These are phyloP conservation scores for Fistulinella prunicolor DNA, from an alignment of 768 basidiomycete genomes.

Conservation along the genomic window DNA sequence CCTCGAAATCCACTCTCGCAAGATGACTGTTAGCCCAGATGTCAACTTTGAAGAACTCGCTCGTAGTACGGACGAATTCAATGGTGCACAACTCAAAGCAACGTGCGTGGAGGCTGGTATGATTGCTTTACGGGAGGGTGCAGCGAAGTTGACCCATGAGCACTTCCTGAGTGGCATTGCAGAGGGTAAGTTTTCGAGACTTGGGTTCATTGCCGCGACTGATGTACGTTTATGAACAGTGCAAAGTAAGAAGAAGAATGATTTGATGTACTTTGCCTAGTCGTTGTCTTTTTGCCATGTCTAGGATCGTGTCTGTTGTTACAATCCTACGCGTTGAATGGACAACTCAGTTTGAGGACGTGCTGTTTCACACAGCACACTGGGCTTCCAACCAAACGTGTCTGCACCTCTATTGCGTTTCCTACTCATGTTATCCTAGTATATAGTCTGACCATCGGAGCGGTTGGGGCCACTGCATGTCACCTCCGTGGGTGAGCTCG, in stretches of 20 bases:
- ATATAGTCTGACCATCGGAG: too few relatives aligned
- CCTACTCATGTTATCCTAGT: background rate
- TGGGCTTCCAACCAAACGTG: too few relatives aligned
- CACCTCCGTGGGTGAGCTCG: background rate
- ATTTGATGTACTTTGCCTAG: conserved; percentile 92
- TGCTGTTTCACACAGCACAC: too few relatives aligned
- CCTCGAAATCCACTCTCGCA: conserved; percentile 94
- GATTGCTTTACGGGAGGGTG: conserved; percentile 95
- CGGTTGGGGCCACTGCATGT: too few relatives aligned
- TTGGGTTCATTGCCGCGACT: conserved; percentile 13
- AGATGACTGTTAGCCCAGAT: conserved; percentile 84
- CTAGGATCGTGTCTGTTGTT: conserved; percentile 2
- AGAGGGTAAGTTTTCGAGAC: conserved; percentile 54
- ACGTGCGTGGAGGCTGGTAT: conserved; percentile 99
- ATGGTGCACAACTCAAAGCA: conserved; percentile 94
- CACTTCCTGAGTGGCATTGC: conserved; percentile 93
- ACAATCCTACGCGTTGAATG: conserved; percentile 6
- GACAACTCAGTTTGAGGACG: background rate
- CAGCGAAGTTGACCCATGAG: conserved; percentile 84
- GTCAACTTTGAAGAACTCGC: conserved; percentile 98
- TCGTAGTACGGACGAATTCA: conserved; percentile 96
- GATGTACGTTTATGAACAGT: conserved; percentile 49
- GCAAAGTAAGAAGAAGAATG: conserved; percentile 99
- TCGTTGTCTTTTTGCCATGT: background rate
- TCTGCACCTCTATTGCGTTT: too few relatives aligned